A percentile compares a stretch with the other conserved stretches of the same genome.
These are phyloP conservation scores for Pelargonium exstipulatum DNA, from an alignment of 441 rosid genomes.

Conservation along the genomic window DNA sequence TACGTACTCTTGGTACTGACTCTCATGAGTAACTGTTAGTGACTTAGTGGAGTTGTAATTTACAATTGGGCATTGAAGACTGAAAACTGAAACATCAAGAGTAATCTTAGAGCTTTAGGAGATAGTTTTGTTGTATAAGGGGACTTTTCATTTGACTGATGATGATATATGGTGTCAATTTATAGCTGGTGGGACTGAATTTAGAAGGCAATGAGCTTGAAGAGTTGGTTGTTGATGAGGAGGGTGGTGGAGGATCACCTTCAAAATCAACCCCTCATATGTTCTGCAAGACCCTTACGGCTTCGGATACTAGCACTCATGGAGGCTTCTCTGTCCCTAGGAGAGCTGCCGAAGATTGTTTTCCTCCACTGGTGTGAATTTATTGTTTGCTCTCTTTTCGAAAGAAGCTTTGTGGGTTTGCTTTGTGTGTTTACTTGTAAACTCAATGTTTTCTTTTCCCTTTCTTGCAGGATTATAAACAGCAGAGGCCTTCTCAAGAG, in stretches of 20 bases:
- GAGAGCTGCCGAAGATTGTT: constrained; percentile 88
- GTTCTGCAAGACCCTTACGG: constrained; percentile 90
- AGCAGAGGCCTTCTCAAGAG: constrained; percentile 92
- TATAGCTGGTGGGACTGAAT: constrained; percentile 46
- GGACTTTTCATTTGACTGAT: not conserved
- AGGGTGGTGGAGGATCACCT: constrained; percentile 46
- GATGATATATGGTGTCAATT: constrained; percentile 20
- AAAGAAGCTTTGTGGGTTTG: constrained; percentile 4
- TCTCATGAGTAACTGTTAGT: not conserved
- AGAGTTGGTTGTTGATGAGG: constrained; percentile 48
- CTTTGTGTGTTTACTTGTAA: not conserved
- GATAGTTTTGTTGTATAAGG: no score
- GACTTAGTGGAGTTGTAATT: no score
- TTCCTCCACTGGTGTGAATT: constrained; percentile 62
- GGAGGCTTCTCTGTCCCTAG: constrained; percentile 93
- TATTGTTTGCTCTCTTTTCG: constrained; percentile 9
- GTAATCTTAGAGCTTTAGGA: not conserved
- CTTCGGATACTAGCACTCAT: constrained; percentile 95
- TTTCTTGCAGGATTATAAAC: constrained; percentile 66
- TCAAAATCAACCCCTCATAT: constrained; percentile 68
- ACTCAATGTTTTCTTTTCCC: not conserved
- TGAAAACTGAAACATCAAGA: no score
- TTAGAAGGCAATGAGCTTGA: constrained; percentile 44
- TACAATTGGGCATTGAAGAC: no score
- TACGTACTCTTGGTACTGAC: no score